phyloP scores from a whole-genome alignment of 2,329 filamentous ascomycete species.

The Trematosphaeria pertusa region DNA sequence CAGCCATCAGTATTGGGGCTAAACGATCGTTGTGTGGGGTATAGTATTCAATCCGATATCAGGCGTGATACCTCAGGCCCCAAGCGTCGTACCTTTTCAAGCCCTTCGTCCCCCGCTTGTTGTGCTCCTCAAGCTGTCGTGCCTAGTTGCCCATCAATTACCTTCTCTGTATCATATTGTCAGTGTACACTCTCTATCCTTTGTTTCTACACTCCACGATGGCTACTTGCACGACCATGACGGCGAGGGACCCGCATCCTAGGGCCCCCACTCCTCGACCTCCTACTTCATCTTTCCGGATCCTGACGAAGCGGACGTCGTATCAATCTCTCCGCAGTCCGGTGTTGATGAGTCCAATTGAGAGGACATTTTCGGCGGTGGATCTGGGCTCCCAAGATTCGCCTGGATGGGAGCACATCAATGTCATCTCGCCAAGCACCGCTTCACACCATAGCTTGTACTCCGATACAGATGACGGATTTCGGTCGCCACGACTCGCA shows the following conservation, averaged over 20 bases:
- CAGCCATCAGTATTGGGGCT: too few species aligned
- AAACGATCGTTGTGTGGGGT: constrained; percentile 3
- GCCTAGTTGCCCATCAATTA: too few species aligned
- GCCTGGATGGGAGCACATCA: constrained; percentile 12
- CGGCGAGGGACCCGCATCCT: constrained; percentile 3
- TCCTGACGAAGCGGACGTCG: constrained; percentile 8
- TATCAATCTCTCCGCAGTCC: constrained; percentile 16
- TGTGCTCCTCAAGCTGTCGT: too few species aligned
- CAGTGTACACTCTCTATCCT: not conserved
- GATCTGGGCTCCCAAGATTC: constrained; percentile 5
- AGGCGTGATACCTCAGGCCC: not conserved
- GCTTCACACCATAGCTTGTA: constrained; percentile 16
- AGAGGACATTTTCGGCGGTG: not conserved
- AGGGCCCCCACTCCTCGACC: constrained; percentile 15
- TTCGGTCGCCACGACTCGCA: constrained; percentile 15
- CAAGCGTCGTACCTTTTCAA: not conserved
- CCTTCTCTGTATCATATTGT: constrained; percentile 4
- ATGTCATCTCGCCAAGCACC: constrained; percentile 18
- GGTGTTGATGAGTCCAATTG: constrained; percentile 7
- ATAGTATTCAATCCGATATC: constrained; percentile 1
- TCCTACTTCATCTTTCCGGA: constrained; percentile 3
- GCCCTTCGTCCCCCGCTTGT: not conserved
- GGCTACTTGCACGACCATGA: constrained; percentile 12
- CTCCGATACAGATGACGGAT: constrained; percentile 12
- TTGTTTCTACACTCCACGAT: constrained; percentile 4